These are phyloP conservation scores for Stagonosporopsis chrysanthemi DNA, from an alignment of 2,329 filamentous ascomycete species.

Conservation along the genomic window DNA sequence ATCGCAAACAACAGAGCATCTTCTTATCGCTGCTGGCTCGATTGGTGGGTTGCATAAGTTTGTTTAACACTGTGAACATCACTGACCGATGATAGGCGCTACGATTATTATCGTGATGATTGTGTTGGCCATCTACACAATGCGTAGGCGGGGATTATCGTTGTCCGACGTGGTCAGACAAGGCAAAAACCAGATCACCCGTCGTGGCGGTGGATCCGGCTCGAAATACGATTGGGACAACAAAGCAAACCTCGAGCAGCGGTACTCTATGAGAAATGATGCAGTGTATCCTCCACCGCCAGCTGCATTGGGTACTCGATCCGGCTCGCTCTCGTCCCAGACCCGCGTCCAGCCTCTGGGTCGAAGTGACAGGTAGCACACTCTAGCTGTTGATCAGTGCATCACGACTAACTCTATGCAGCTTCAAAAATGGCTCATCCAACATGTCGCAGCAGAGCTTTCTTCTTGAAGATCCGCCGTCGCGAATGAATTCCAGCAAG, in stretches of 20 bases:
- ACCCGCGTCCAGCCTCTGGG: slow-evolving; percentile 37
- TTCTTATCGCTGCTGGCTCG: slow-evolving; percentile 52
- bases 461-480: slow-evolving; percentile 35
- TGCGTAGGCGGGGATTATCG: slow-evolving; percentile 49
- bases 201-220: slow-evolving; percentile 32
- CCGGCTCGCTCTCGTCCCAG: slow-evolving; percentile 40
- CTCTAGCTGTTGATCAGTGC: not conserved
- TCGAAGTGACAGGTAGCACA: slow-evolving; percentile 40
- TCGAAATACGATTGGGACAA: slow-evolving; percentile 37
- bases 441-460: slow-evolving; percentile 33
- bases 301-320: slow-evolving; percentile 30
- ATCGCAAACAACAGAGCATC: slow-evolving; percentile 49
- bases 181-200: slow-evolving; percentile 32
- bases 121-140: slow-evolving; percentile 46
- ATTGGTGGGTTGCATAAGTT: slow-evolving; percentile 37
- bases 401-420: slow-evolving; percentile 16
- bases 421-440: slow-evolving; percentile 28
- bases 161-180: slow-evolving; percentile 38
- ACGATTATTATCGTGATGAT: slow-evolving; percentile 50
- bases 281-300: slow-evolving; percentile 38
- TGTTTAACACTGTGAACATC: not conserved
- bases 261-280: slow-evolving; percentile 37
- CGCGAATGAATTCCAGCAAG: slow-evolving; percentile 37
- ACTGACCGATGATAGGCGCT: slow-evolving; percentile 41
- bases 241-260: slow-evolving; percentile 33